These are phyloP conservation scores for Ricinus communis DNA, from an alignment of 345 rosid genomes.

Conservation along the genomic window DNA sequence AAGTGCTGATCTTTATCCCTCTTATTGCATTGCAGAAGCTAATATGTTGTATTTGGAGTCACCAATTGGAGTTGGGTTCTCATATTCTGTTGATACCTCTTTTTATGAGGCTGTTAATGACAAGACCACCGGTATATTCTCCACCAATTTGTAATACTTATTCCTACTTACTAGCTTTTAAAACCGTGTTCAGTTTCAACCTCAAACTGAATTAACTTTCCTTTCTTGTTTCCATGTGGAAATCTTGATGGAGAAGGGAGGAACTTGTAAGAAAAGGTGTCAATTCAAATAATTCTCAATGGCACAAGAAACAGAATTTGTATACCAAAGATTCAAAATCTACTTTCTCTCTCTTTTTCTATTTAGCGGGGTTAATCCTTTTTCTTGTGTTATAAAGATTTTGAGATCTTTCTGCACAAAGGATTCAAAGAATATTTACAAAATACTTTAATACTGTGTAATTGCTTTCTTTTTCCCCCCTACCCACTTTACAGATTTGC, in stretches of 20 bases:
- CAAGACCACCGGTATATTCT: conserved; percentile 67
- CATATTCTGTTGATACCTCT: conserved; percentile 67
- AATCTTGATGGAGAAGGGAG: conserved; percentile 13
- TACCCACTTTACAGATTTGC: conserved; percentile 35
- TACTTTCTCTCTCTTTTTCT: conserved; percentile 5
- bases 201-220: neutral
- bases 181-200: neutral
- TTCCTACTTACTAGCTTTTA: neutral
- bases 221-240: conserved; percentile 1
- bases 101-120: conserved; percentile 68
- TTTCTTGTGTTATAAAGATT: neutral
- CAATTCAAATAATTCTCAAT: conserved; percentile 8
- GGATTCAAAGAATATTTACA: conserved; percentile 34
- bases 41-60: conserved; percentile 91
- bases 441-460: conserved; percentile 9
- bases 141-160: too few species aligned
- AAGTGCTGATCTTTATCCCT: conserved; percentile 21
- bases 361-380: neutral
- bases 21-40: conserved; percentile 58
- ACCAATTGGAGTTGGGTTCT: conserved; percentile 97
- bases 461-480: neutral
- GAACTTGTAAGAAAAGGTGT: neutral
- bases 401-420: conserved; percentile 25
- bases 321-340: conserved; percentile 33
- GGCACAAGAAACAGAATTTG: conserved; percentile 23